Base-by-base conservation (phyloP, 192 early-diverging fungal species). In the Chytriomyces confervae region DNA sequence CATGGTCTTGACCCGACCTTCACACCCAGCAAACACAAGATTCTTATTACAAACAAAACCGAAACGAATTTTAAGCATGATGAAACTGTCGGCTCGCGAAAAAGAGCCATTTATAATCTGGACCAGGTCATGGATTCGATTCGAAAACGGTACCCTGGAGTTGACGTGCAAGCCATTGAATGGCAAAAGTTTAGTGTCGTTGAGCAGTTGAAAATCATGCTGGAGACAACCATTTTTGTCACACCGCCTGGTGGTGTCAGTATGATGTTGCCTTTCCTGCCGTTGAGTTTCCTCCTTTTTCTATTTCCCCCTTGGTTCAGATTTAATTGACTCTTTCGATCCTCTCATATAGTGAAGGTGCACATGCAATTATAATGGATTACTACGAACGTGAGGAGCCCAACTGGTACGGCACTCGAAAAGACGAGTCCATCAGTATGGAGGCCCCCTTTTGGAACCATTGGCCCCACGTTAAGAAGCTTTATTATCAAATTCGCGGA, bases 361-460 rank as follows among this genome's bases (percentile, higher is more conserved):
- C 76, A 10, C 68, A 79, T 36, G 80, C 77, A 16, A 82, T 82
- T 49, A 66, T 82, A 61, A 65, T 82, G 44, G 80, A 82, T 65
- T 82, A 82, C 48, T 49, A 50, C 23, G 80, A 77, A 46, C 53
- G 53, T 5, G 75, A 69, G 16, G 76, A 82, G 43, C 45, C 66
- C 53, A 53, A 71, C 43, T 43, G n/a, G 7, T 48, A 57, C 10
- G 68, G 67, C 20, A 79, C 77, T 3, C 45, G 50, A 45, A 9
- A n/a, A 7, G 80, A 77, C 27, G 69, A 82, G 23, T 49, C 18
- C 11, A 63, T 78, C 43, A 68, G 50, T 11, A 82, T 82, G 80
- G 80, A 82, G 60, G 62, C 77, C 43, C 76, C 80, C 29, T 78
- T 82, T 50, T 82, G 80, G 80, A 82, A 82, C 63, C 46, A 78